A percentile compares a stretch with the other conserved stretches of the same genome.
These are phyloP conservation scores for Penicillium capsulatum DNA, from an alignment of 2,329 filamentous ascomycete species.

Conservation along the genomic window DNA sequence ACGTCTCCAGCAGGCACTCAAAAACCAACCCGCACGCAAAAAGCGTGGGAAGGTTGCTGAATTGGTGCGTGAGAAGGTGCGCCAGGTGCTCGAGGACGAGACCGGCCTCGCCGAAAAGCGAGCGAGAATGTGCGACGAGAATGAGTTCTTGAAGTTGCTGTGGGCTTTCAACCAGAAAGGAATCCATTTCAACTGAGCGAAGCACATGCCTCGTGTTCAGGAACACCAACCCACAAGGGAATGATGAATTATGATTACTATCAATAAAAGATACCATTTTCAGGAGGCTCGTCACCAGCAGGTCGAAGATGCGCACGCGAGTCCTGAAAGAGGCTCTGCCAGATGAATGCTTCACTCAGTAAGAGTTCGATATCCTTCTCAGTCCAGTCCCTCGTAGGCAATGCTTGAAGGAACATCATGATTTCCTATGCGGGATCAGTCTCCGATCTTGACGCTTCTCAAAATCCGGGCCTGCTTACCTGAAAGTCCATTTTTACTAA, in stretches of 20 bases:
- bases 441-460: neutral
- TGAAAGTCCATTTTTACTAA: constrained; percentile 94
- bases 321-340: constrained; percentile 95
- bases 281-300: constrained; percentile 32
- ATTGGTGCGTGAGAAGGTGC: constrained; percentile 80
- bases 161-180: constrained; percentile 85
- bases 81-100: constrained; percentile 74
- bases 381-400: constrained; percentile 91
- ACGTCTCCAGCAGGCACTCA: constrained; percentile 38
- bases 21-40: constrained; percentile 55
- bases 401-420: constrained; percentile 97
- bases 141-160: constrained; percentile 79
- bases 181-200: constrained; percentile 74
- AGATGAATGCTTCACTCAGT: constrained; percentile 94
- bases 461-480: constrained; percentile 28
- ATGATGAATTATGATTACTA: constrained; percentile 32
- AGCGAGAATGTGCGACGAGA: constrained; percentile 83
- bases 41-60: constrained; percentile 76
- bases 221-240: constrained; percentile 12
- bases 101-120: constrained; percentile 78
- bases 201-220: constrained; percentile 6
- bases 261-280: constrained; percentile 36
- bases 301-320: constrained; percentile 76
- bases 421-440: constrained; percentile 63
- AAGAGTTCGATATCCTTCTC: constrained; percentile 97